phyloP scores from a whole-genome alignment of 1,284 basidiomycete species.

The Pseudozyma tsukubaensis region DNA sequence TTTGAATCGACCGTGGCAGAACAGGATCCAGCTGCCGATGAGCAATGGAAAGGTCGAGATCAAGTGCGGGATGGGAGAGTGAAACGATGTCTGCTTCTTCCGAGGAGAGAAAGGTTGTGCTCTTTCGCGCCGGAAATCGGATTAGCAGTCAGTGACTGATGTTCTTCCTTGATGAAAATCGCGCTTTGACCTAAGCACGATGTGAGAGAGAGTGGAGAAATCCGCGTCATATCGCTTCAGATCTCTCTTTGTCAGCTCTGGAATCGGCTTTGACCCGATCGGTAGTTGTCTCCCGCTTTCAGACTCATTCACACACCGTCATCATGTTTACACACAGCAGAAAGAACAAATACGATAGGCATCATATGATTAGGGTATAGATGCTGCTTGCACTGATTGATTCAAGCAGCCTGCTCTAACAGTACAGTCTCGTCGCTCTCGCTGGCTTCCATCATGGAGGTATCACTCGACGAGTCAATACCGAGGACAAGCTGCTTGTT shows the following conservation, averaged over 20 bases:
- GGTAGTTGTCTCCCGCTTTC: neutral
- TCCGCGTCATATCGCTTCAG: neutral
- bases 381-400: neutral
- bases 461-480: slow-evolving; percentile 17
- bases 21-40: too few species aligned
- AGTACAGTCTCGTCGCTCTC: slow-evolving; percentile 31
- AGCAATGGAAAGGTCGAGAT: neutral
- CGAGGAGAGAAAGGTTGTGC: too few species aligned
- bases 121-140: slow-evolving; percentile 2
- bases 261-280: neutral
- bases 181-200: slow-evolving; percentile 2
- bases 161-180: neutral
- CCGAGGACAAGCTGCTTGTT: slow-evolving; percentile 27
- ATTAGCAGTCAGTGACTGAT: slow-evolving; percentile 2
- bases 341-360: too few species aligned
- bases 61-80: neutral
- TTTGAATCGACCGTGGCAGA: too few species aligned
- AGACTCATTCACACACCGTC: neutral
- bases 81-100: neutral
- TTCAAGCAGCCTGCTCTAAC: slow-evolving; percentile 7
- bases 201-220: neutral
- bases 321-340: neutral
- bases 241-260: neutral
- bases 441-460: slow-evolving; percentile 5
- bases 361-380: slow-evolving; percentile 9